Evolutionary conservation across 2,329 filamentous ascomycete genomes (phyloP), one percentile per base, ranked within the genome.

Genomic region (Exophiala lecanii-corni): DNA sequence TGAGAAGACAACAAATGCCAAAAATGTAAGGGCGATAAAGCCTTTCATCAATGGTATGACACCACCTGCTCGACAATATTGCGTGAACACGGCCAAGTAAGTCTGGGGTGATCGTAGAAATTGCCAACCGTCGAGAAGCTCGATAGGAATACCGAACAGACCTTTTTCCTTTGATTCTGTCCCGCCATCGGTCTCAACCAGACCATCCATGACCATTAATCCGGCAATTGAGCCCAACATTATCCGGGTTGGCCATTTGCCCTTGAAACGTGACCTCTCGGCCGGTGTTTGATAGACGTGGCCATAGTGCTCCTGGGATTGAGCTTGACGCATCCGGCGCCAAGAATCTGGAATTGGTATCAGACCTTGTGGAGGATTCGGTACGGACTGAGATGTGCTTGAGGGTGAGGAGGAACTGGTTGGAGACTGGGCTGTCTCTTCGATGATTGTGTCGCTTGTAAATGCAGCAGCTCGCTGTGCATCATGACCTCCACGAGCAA

Each of bases 141-240:
- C 74, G 17, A 81, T 51, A 1, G 84, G 84, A 13, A 86, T 46
- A 16, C 79, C 77, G 48, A 79, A 76, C 10, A 89, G 72, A 2
- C 84, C 84, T 34, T 82, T 82, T 37, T 79, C 72, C 4, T 81
- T 72, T 1, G 73, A 73, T 38, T 85, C 81, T 35, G 73, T 76
- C 56, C 79, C 76, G 60, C 79, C 65, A 64, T 88, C 78, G 54
- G 81, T 69, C 60, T 84, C 77, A 25, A 75, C 74, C 42, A 89
- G 73, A 1, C 87, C 88, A 66, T 96, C 89, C 55, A 95, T 68
- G 23, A 96, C 76, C 89, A 97, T 95, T 13, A 97, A 72, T 10
- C 88, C 89, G 17, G 89, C 91, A 46, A 97, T 76, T 13, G 89
- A 91, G 31, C 91, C 91, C 4, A 96, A 81, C 86, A 96, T 92